phyloP scores from a whole-genome alignment of 306 rosid species.

The Urtica urens region DNA sequence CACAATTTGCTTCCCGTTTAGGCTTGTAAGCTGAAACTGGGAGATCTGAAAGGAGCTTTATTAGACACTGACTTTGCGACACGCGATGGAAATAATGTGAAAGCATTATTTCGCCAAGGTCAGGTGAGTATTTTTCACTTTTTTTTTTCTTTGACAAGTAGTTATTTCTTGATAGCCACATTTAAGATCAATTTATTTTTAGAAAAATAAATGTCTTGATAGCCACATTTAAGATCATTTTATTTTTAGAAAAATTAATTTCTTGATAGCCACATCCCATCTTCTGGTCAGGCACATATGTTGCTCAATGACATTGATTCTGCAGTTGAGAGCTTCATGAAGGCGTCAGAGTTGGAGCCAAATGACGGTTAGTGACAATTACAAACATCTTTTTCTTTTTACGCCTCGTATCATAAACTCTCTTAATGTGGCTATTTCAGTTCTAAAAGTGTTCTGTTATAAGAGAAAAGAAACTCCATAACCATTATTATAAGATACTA shows the following conservation, averaged over 20 bases:
- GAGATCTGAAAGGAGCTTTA: conserved; percentile 83
- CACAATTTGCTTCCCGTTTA: conserved; percentile 16
- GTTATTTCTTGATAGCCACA: too few relatives aligned
- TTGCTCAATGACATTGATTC: conserved; percentile 79
- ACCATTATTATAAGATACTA: too few relatives aligned
- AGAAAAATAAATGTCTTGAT: too few relatives aligned
- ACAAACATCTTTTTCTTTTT: background rate
- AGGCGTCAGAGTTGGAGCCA: conserved; percentile 73
- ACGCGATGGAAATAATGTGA: conserved; percentile 84
- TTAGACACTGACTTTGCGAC: conserved; percentile 88
- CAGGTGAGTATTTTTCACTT: conserved; percentile 54
- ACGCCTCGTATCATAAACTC: background rate
- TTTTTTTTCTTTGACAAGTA: too few relatives aligned
- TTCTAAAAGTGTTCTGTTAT: too few relatives aligned
- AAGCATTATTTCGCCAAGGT: conserved; percentile 94
- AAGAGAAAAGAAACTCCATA: too few relatives aligned
- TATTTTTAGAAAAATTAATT: conserved; percentile 13
- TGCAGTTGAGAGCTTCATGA: conserved; percentile 74
- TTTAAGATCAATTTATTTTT: too few relatives aligned
- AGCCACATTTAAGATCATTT: background rate
- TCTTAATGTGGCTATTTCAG: too few relatives aligned
- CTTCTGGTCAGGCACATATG: conserved; percentile 53
- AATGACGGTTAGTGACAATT: conserved; percentile 51
- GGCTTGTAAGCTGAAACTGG: conserved; percentile 89
- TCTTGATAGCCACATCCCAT: conserved; percentile 11